Evolutionary conservation across 148 eudicot genomes (phyloP), one percentile per base, ranked within the genome.

Genomic region (Cornus suecica): DNA sequence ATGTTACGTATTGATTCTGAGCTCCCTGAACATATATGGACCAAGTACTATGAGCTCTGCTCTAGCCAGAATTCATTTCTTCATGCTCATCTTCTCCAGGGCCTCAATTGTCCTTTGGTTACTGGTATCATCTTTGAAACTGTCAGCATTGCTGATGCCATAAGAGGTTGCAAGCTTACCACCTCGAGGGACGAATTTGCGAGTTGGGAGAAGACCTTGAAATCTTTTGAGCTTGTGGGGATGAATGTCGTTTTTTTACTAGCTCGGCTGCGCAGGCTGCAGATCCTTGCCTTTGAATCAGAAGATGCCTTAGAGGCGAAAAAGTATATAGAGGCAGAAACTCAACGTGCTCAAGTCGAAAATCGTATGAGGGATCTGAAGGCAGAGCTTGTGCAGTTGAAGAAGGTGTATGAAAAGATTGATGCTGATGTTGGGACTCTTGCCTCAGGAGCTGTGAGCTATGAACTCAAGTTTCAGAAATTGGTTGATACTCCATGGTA

Each of bases 401-500:
- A 80, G 23, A 82, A n/a, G n/a, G 74, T 82, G 25, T 84, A 78
- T 23, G 71, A 51, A 54, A 83, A 75, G 52, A 80, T 71, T 34
- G 78, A 69, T n/a, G n/a, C n/a, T n/a, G n/a, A n/a, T n/a, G n/a
- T n/a, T n/a, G n/a, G n/a, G n/a, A n/a, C n/a, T n/a, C 70, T 84
- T 45, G 80, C 77, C 62, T 71, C 77, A 8, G 80, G 84, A 71
- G 89, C 87, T 1, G 79, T 77, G 81, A 64, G 51, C n/a, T 81
- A 82, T 68, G 89, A 84, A 58, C 62, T 51, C 6, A 76, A 63
- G 77, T 91, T 91, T 70, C 82, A 78, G 72, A 81, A 84, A 80
- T 82, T 69, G 81, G 88, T 79, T 72, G 63, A 77, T 74, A 84
- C 88, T 16, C 84, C 89, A 11, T 87, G 92, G 92, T 88, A 80